Evolutionary conservation across 345 rosid genomes (phyloP).

Genomic region (Erodium maritimum): DNA sequence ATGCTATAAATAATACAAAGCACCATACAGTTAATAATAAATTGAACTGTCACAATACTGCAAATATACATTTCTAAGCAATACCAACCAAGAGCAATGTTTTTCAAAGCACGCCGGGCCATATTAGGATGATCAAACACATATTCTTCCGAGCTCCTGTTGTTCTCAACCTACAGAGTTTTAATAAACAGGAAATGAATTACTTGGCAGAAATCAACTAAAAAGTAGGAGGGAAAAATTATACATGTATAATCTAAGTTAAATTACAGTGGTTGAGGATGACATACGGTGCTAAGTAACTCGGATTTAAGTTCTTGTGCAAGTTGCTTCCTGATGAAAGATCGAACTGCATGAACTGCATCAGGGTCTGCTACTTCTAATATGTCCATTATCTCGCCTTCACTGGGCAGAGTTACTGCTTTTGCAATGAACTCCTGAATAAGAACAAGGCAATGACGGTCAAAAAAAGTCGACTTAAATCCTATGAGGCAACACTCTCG

Average conservation of each 20-base stretch:
- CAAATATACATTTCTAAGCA: not conserved
- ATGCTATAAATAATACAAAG: conserved; percentile 31
- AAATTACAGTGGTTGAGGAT: conserved; percentile 4
- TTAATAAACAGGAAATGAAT: too few relatives aligned
- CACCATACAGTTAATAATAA: not conserved
- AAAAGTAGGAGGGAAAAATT: not conserved
- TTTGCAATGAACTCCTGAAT: conserved; percentile 83
- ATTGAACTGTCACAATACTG: not conserved
- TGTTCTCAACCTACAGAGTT: conserved; percentile 41
- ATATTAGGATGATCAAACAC: conserved; percentile 71
- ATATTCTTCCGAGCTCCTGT: conserved; percentile 64
- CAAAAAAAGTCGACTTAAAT: not conserved
- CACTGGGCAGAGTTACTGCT: conserved; percentile 86
- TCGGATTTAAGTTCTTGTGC: conserved; percentile 78
- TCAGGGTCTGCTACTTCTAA: conserved; percentile 97
- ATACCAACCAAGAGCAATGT: conserved; percentile 58
- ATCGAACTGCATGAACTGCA: conserved; percentile 89
- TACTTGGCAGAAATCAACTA: not conserved
- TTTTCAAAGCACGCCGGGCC: conserved; percentile 87
- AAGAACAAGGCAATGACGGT: conserved; percentile 3
- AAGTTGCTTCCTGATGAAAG: conserved; percentile 74
- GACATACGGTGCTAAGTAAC: conserved; percentile 50
- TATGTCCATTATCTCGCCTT: conserved; percentile 98
- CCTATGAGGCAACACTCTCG: not conserved
- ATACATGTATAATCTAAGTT: too few relatives aligned